These are phyloP conservation scores for Homolaphlyctis polyrhiza DNA, from an alignment of 371 early-diverging fungal species.

Conservation along the genomic window DNA sequence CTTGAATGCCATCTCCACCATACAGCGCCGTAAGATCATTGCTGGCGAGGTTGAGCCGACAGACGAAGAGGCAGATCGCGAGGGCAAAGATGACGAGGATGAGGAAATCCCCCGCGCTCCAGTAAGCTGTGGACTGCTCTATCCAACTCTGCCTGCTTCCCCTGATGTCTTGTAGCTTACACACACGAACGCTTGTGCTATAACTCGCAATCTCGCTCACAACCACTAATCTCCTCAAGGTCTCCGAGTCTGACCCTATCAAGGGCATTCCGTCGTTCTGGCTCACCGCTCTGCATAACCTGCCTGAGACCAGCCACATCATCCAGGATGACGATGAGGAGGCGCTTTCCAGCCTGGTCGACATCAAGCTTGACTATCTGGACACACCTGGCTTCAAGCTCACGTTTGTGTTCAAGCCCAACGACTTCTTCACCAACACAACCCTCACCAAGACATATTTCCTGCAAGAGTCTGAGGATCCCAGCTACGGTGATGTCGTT, in stretches of 20 bases:
- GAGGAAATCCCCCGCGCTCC: conserved; percentile 4
- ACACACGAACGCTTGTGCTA: not conserved
- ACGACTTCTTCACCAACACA: conserved; percentile 83
- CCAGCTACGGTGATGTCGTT: conserved; percentile 63
- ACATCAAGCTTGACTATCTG: conserved; percentile 79
- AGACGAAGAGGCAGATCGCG: conserved; percentile 66
- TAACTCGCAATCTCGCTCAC: too few species aligned
- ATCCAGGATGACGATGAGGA: conserved; percentile 88
- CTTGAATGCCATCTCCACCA: not conserved
- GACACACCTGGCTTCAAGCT: conserved; percentile 75
- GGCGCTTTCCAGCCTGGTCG: conserved; percentile 73
- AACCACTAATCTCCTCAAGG: not conserved
- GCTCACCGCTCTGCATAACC: conserved; percentile 84
- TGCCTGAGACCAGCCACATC: conserved; percentile 67
- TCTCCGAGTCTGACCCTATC: conserved; percentile 11
- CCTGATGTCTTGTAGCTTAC: not conserved
- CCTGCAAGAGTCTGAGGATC: conserved; percentile 50
- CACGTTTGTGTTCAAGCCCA: conserved; percentile 83
- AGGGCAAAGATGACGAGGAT: conserved; percentile 26
- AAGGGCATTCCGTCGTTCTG: conserved; percentile 74
- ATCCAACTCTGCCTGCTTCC: not conserved
- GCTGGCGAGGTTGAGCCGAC: conserved; percentile 80
- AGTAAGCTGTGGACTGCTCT: not conserved
- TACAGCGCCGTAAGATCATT: conserved; percentile 65
- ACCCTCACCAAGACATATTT: conserved; percentile 87